Evolutionary conservation across 2,329 filamentous ascomycete genomes (phyloP).

Genomic region (Penicillium sp.): DNA sequence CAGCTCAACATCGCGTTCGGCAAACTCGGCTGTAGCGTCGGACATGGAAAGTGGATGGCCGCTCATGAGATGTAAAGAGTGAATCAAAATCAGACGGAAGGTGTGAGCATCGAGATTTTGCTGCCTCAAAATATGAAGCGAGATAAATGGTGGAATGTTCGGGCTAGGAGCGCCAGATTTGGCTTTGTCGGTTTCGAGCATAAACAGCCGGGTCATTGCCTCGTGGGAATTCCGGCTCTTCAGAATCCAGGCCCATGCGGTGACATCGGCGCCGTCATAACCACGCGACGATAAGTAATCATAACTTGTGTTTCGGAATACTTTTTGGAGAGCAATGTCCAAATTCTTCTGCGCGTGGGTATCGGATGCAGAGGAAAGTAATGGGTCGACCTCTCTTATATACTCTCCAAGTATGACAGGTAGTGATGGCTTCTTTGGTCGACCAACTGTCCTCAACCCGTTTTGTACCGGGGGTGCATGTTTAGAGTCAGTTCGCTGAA

Average conservation of each 20-base stretch:
- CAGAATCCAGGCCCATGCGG: constrained; percentile 50
- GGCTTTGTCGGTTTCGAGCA: constrained; percentile 27
- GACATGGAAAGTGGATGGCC: constrained; percentile 23
- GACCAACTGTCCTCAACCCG: constrained; percentile 11
- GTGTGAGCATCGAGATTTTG: constrained; percentile 41
- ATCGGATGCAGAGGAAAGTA: constrained; percentile 17
- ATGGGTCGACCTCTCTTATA: constrained; percentile 35
- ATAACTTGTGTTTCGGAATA: constrained; percentile 34
- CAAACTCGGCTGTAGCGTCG: neutral
- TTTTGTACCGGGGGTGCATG: neutral
- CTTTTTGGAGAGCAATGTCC: constrained; percentile 28
- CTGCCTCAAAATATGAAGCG: constrained; percentile 49
- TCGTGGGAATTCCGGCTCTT: constrained; percentile 36
- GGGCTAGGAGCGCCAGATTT: constrained; percentile 3
- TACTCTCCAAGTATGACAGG: constrained; percentile 42
- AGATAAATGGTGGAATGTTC: constrained; percentile 48
- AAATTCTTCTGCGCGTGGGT: constrained; percentile 13
- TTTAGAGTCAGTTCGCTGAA: constrained; percentile 1
- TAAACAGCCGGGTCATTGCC: constrained; percentile 39
- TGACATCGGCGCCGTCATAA: constrained; percentile 42
- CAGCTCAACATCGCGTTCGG: constrained; percentile 2
- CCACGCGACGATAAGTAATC: constrained; percentile 33
- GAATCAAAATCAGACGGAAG: constrained; percentile 45
- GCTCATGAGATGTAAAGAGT: constrained; percentile 38
- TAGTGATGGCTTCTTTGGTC: constrained; percentile 25